Conservation (phyloP, 495 filamentous ascomycete genomes). For the Glutinoglossum americanum region DNA sequence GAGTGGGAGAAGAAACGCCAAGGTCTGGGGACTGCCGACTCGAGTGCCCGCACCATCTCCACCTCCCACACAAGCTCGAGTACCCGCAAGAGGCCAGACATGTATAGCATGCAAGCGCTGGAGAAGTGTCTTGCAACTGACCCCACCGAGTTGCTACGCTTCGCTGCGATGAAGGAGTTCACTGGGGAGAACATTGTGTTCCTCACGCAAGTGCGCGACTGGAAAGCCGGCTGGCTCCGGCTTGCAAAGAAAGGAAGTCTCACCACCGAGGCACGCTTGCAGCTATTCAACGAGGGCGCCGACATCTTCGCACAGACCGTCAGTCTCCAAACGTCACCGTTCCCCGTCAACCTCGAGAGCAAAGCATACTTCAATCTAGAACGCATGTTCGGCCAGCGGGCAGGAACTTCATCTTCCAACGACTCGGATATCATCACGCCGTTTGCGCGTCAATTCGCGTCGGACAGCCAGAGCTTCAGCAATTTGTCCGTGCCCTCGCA, state of each 20-base stretch:
- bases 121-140: constrained; percentile 34
- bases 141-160: constrained; percentile 31
- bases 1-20: constrained; percentile 18
- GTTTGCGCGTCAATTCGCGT: constrained; percentile 3
- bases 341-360: constrained; percentile 33
- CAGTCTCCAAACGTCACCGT: constrained; percentile 32
- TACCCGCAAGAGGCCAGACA: not conserved
- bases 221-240: constrained; percentile 19
- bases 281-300: constrained; percentile 12
- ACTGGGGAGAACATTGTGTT: constrained; percentile 50
- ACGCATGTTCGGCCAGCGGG: constrained; percentile 23
- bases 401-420: constrained; percentile 10
- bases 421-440: constrained; percentile 7
- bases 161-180: constrained; percentile 39
- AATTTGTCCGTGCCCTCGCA: not conserved
- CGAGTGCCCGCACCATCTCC: not conserved
- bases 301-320: constrained; percentile 29
- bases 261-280: constrained; percentile 1
- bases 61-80: not conserved
- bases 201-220: constrained; percentile 32
- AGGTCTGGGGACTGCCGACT: not conserved
- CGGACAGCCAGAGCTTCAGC: not conserved
- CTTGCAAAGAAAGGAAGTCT: constrained; percentile 9
- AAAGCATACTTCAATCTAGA: constrained; percentile 26
- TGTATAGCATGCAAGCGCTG: constrained; percentile 33